These are phyloP conservation scores for Naegleria fowleri DNA, from an alignment of 208 protist genomes.

Conservation along the genomic window DNA sequence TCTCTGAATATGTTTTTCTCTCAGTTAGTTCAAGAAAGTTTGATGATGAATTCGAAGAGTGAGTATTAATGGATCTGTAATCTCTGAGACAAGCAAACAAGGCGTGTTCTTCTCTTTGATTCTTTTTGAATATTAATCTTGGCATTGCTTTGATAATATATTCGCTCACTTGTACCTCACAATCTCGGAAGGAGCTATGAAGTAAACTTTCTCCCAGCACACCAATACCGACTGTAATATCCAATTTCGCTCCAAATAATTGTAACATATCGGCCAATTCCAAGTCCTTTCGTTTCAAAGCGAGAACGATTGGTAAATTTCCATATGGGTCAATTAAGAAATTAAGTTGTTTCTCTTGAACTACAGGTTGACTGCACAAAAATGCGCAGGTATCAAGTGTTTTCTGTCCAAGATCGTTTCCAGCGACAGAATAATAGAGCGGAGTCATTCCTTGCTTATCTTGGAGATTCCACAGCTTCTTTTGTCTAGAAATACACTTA, in stretches of 20 bases:
- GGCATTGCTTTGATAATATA: background rate
- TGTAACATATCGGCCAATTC: background rate
- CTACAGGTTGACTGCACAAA: background rate
- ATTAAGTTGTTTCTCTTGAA: background rate
- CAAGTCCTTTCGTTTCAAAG: background rate
- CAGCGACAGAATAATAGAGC: background rate
- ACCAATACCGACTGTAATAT: background rate
- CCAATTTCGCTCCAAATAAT: background rate
- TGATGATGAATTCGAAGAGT: background rate
- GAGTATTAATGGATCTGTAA: background rate
- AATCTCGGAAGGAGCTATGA: background rate
- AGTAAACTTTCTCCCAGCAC: background rate
- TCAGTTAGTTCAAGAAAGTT: background rate
- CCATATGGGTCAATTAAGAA: background rate
- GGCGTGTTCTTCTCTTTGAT: background rate
- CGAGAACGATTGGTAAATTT: background rate
- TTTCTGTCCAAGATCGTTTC: background rate
- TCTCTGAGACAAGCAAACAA: background rate
- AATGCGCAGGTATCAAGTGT: background rate
- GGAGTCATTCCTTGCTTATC: background rate
- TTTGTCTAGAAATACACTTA: background rate
- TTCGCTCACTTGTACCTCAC: background rate
- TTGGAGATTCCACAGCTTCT: background rate
- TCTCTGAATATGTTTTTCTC: background rate
- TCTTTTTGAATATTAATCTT: background rate